These are phyloP conservation scores for Amanita pseudoporphyria DNA, from an alignment of 768 basidiomycete genomes.

Conservation along the genomic window DNA sequence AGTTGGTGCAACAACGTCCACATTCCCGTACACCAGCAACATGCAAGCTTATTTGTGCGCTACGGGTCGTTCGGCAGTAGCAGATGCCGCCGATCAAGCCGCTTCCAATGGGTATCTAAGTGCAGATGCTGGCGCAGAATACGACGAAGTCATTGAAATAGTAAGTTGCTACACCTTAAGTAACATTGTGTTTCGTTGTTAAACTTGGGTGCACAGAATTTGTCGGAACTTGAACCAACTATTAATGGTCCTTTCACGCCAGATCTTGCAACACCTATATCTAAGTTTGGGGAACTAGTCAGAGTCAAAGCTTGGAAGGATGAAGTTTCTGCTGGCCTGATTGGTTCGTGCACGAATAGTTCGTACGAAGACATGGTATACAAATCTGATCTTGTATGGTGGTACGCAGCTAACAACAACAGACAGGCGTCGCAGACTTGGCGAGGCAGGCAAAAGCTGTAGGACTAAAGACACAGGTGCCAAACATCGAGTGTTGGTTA, in stretches of 20 bases:
- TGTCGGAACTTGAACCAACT: conserved; percentile 83
- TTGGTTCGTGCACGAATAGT: conserved; percentile 99
- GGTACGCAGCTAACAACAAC: conserved; percentile 8
- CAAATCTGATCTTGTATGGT: neutral
- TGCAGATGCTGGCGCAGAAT: conserved; percentile 84
- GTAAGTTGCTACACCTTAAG: conserved; percentile 35
- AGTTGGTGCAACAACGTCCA: conserved; percentile 99
- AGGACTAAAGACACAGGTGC: conserved; percentile 68
- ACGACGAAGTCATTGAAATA: conserved; percentile 92
- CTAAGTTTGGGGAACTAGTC: conserved; percentile 75
- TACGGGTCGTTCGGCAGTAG: conserved; percentile 82
- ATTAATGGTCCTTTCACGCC: conserved; percentile 98
- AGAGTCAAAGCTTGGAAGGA: conserved; percentile 89
- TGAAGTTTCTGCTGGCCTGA: conserved; percentile 82
- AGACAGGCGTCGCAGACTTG: conserved; percentile 89
- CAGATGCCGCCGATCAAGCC: conserved; percentile 78
- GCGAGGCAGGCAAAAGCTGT: conserved; percentile 82
- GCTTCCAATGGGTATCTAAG: conserved; percentile 66
- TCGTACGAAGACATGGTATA: conserved; percentile 91
- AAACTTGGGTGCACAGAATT: conserved; percentile 42
- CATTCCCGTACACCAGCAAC: conserved; percentile 87
- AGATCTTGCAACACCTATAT: conserved; percentile 89
- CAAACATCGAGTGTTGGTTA: conserved; percentile 1
- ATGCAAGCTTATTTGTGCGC: conserved; percentile 89
- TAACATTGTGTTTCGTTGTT: neutral